Percentiles rank a stretch among this genome's conserved stretches.
Evolutionary conservation across 2,329 filamentous ascomycete species (phyloP).

Genomic region (Phaeosphaeria sp.): DNA sequence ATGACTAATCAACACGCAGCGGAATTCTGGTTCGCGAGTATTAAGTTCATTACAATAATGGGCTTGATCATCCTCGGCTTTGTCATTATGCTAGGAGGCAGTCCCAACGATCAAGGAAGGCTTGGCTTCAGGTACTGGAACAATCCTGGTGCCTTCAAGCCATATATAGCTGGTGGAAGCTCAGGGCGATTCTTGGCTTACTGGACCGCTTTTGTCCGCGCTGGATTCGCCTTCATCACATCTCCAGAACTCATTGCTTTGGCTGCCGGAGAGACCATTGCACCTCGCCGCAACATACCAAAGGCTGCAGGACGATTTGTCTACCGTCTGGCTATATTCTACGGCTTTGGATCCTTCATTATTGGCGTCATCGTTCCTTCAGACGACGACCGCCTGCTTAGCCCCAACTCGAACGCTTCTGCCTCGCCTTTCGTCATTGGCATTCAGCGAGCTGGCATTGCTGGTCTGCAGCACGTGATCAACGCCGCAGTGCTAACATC

Average conservation of each 20-base stretch:
- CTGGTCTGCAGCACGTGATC: conserved; percentile 72
- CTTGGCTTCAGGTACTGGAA: conserved; percentile 73
- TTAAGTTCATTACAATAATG: conserved; percentile 55
- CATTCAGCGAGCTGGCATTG: conserved; percentile 70
- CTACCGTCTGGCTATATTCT: conserved; percentile 63
- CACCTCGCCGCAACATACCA: conserved; percentile 55
- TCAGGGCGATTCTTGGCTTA: conserved; percentile 70
- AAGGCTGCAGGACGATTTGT: conserved; percentile 62
- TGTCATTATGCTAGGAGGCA: conserved; percentile 46
- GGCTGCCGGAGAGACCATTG: conserved; percentile 43
- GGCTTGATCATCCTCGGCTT: conserved; percentile 45
- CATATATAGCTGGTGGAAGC: conserved; percentile 58
- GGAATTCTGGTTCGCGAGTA: conserved; percentile 60
- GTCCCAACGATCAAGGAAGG: conserved; percentile 41
- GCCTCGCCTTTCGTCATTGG: conserved; percentile 67
- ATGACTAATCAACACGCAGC: too few relatives aligned
- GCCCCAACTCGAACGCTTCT: conserved; percentile 39
- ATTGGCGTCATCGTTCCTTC: conserved; percentile 67
- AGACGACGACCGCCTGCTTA: conserved; percentile 57
- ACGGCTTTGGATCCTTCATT: conserved; percentile 59
- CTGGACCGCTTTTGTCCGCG: conserved; percentile 62
- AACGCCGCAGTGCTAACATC: conserved; percentile 79
- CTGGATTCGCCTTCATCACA: conserved; percentile 52
- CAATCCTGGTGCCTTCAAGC: conserved; percentile 63
- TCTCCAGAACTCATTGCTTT: conserved; percentile 45